phyloP scores from a whole-genome alignment of 805 yeast species.

The Maudiozyma pseudohumilis region DNA sequence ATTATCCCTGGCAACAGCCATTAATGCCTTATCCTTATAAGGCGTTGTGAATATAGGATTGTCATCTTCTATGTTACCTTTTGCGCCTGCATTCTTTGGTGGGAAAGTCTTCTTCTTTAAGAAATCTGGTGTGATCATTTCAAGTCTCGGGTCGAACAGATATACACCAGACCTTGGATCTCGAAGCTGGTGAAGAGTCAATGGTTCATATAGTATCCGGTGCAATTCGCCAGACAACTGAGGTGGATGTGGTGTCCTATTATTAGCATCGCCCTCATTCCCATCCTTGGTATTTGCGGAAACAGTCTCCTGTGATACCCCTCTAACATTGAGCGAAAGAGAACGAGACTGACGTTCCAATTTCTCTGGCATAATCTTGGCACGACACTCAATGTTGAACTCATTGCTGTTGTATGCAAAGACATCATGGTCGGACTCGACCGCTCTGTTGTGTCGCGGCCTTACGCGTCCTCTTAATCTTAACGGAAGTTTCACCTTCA shows the following conservation, averaged over 20 bases:
- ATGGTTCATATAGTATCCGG: constrained; percentile 64
- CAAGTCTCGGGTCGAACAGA: constrained; percentile 56
- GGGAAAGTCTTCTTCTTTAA: constrained; percentile 8
- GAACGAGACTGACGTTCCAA: not conserved
- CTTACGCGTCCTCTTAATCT: not conserved
- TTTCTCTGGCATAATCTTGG: not conserved
- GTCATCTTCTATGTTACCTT: not conserved
- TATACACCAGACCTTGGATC: constrained; percentile 70
- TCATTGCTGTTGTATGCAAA: not conserved
- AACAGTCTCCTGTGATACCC: constrained; percentile 10
- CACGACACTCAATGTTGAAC: not conserved
- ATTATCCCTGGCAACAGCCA: constrained; percentile 34
- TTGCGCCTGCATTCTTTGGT: not conserved
- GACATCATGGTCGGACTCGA: too few species aligned
- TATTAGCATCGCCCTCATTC: not conserved
- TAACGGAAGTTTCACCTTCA: not conserved
- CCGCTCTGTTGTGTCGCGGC: not conserved
- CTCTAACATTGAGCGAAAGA: constrained; percentile 5
- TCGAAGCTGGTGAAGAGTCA: constrained; percentile 60
- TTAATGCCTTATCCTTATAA: constrained; percentile 48
- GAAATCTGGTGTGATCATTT: constrained; percentile 37
- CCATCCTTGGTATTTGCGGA: constrained; percentile 6
- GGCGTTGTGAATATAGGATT: constrained; percentile 47
- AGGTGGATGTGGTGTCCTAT: constrained; percentile 32
- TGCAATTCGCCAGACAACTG: constrained; percentile 55